Percentiles rank a stretch among this genome's conserved stretches.
Evolutionary conservation across 495 filamentous ascomycete genomes (phyloP).

Genomic region (Glutinoglossum americanum): DNA sequence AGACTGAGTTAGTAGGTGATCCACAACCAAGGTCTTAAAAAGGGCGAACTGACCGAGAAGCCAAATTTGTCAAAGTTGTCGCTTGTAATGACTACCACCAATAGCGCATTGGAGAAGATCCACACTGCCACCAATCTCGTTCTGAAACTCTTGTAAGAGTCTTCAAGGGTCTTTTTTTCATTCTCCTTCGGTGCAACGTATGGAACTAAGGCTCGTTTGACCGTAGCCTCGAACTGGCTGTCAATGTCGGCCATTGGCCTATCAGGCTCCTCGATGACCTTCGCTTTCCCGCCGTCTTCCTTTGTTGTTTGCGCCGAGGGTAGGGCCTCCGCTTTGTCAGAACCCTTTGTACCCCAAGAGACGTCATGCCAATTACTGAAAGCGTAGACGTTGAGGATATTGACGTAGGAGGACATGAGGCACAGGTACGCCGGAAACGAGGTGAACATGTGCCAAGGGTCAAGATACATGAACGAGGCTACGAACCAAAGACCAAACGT

Average conservation of each 20-base stretch:
- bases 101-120: slow-evolving; percentile 81
- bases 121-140: slow-evolving; percentile 77
- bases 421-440: slow-evolving; percentile 87
- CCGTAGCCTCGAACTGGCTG: slow-evolving; percentile 86
- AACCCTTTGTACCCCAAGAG: slow-evolving; percentile 98
- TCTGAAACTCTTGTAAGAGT: slow-evolving; percentile 98
- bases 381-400: slow-evolving; percentile 96
- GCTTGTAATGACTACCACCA: slow-evolving; percentile 80
- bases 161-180: slow-evolving; percentile 74
- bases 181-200: slow-evolving; percentile 48
- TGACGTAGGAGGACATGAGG: slow-evolving; percentile 93
- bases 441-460: slow-evolving; percentile 99
- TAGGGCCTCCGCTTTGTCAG: slow-evolving; percentile 87
- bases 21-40: too few species aligned
- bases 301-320: slow-evolving; percentile 75
- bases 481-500: slow-evolving; percentile 96
- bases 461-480: slow-evolving; percentile 95
- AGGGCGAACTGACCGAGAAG: slow-evolving; percentile 46
- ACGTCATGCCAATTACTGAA: slow-evolving; percentile 99
- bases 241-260: slow-evolving; percentile 97
- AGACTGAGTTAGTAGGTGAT: neutral
- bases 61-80: slow-evolving; percentile 66
- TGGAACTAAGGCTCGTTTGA: slow-evolving; percentile 75
- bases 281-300: slow-evolving; percentile 60
- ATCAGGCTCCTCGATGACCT: slow-evolving; percentile 85